These are phyloP conservation scores for Pistacia integerrima DNA, from an alignment of 345 rosid genomes.

Conservation along the genomic window DNA sequence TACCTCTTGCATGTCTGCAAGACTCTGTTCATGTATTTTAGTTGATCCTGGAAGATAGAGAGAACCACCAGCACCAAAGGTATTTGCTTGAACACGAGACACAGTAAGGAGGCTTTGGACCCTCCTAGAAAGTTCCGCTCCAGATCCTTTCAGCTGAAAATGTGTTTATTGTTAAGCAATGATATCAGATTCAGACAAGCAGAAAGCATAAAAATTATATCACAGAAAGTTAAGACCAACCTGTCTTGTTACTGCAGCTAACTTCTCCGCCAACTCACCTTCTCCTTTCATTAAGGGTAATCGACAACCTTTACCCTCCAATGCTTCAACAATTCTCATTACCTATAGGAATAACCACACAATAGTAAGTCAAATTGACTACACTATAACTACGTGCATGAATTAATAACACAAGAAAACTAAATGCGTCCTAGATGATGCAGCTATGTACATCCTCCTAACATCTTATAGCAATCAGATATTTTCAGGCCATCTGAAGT, in stretches of 20 bases:
- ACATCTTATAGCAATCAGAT: neutral
- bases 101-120: constrained; percentile 77
- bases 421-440: neutral
- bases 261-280: constrained; percentile 85
- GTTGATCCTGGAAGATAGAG: constrained; percentile 88
- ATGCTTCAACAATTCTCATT: constrained; percentile 89
- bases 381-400: neutral
- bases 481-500: neutral
- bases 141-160: constrained; percentile 90
- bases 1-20: constrained; percentile 97
- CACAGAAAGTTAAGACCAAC: constrained; percentile 35
- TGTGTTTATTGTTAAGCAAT: constrained; percentile 24
- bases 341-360: constrained; percentile 42
- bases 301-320: constrained; percentile 87
- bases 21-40: constrained; percentile 92
- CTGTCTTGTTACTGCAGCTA: constrained; percentile 79
- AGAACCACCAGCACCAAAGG: constrained; percentile 59
- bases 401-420: neutral
- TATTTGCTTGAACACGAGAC: constrained; percentile 78
- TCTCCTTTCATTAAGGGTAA: constrained; percentile 88
- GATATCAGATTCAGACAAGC: neutral
- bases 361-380: constrained; percentile 12
- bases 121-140: constrained; percentile 94
- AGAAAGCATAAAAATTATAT: constrained; percentile 8
- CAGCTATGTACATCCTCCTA: neutral